A percentile compares a stretch with the other conserved stretches of the same genome.
phyloP scores from a whole-genome alignment of 331 rosid species.

The Dryas integrifolia region DNA sequence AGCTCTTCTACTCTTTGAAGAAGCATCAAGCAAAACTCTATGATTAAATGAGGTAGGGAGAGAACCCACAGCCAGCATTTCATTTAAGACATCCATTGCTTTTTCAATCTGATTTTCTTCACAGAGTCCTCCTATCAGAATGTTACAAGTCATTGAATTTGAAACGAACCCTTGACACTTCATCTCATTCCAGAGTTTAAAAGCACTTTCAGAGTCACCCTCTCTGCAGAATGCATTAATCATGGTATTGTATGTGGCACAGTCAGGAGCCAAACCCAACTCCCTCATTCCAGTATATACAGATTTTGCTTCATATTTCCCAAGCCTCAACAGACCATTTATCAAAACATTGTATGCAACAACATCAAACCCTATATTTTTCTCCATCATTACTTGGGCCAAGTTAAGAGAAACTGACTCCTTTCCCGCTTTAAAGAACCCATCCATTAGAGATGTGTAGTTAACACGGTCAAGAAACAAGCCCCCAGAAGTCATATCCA shows the following conservation, averaged over 20 bases:
- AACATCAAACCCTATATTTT: slow-evolving; percentile 56
- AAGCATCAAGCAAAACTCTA: slow-evolving; percentile 54
- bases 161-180: slow-evolving; percentile 59
- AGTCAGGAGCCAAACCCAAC: slow-evolving; percentile 71
- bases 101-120: slow-evolving; percentile 54
- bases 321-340: slow-evolving; percentile 68
- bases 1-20: slow-evolving; percentile 57
- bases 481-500: slow-evolving; percentile 60
- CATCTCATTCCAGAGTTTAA: slow-evolving; percentile 74
- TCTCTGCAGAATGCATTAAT: slow-evolving; percentile 58
- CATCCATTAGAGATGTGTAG: slow-evolving; percentile 79
- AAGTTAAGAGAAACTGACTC: slow-evolving; percentile 60
- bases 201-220: slow-evolving; percentile 55
- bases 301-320: slow-evolving; percentile 63
- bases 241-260: slow-evolving; percentile 71
- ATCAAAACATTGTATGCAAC: slow-evolving; percentile 78
- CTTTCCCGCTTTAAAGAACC: slow-evolving; percentile 63
- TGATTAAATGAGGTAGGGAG: slow-evolving; percentile 54
- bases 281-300: slow-evolving; percentile 62
- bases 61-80: slow-evolving; percentile 56
- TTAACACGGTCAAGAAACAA: slow-evolving; percentile 64
- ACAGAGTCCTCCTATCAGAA: slow-evolving; percentile 69
- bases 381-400: slow-evolving; percentile 73
- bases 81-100: slow-evolving; percentile 54
- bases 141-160: slow-evolving; percentile 50